Percentiles rank a stretch among this genome's conserved stretches.
Conservation (phyloP, 2,329 filamentous ascomycete species). For the Plenodomus lindquistii region DNA sequence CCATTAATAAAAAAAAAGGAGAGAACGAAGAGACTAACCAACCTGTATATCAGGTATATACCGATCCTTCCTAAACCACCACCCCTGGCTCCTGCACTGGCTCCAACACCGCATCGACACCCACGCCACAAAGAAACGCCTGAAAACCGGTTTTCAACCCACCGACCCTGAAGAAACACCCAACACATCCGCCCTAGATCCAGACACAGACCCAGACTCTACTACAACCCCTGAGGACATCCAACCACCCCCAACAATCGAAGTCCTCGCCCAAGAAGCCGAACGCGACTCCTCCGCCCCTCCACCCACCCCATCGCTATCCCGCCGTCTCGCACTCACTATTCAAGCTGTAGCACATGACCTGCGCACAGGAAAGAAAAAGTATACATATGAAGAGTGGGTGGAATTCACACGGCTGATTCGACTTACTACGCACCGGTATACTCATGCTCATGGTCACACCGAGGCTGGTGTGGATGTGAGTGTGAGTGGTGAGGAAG, state of each 20-base stretch:
- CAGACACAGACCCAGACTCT: conserved; percentile 3
- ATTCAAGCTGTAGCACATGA: conserved; percentile 70
- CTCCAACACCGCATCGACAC: conserved; percentile 44
- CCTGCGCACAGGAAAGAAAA: conserved; percentile 61
- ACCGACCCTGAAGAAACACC: conserved; percentile 25
- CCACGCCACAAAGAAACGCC: conserved; percentile 40
- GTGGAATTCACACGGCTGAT: conserved; percentile 80
- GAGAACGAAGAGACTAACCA: neutral
- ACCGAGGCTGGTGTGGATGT: conserved; percentile 50
- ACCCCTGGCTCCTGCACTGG: conserved; percentile 50
- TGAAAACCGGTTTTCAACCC: conserved; percentile 54
- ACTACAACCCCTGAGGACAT: conserved; percentile 11
- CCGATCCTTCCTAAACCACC: conserved; percentile 53
- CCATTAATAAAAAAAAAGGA: neutral
- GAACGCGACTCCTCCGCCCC: conserved; percentile 5
- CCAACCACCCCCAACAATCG: conserved; percentile 9
- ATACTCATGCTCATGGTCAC: conserved; percentile 10
- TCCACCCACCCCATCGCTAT: conserved; percentile 57
- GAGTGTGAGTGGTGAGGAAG: conserved; percentile 61
- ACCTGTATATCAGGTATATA: conserved; percentile 50
- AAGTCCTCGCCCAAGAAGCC: conserved; percentile 14
- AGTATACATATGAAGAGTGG: conserved; percentile 84
- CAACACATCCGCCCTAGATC: neutral
- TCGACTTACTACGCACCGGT: conserved; percentile 51
- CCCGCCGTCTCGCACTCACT: conserved; percentile 65